Evolutionary conservation across 1,284 basidiomycete genomes (phyloP), one percentile per base, ranked within the genome.

Genomic region (Ustilago loliicola): DNA sequence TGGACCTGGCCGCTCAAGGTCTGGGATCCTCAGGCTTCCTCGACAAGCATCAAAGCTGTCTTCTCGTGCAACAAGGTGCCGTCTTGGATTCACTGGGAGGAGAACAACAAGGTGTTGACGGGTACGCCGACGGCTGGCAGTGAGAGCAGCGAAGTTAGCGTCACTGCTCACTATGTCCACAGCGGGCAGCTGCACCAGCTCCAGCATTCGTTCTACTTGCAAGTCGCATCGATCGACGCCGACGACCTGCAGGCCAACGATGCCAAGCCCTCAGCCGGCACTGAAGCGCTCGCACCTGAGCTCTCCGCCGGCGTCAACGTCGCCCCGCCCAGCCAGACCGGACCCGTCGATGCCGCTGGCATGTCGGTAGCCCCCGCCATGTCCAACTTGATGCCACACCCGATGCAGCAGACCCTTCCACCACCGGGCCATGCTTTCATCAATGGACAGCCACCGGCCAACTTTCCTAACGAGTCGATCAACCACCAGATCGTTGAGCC

Each of bases 1-100:
- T 98, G 95, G 94, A 90, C 91, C 40, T 99, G 96, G 94, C 90
- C 92, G 58, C 94, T 97, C 45, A 92, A 94, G 71, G 92, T 99
- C 56, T 98, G 96, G 95, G 96, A 99, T 88, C 96, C 96, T 9
- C 96, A 98, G 87, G 84, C 80, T 32, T 83, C 86, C 7, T 83
- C 83, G 21, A 78, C 80, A 36, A 83, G 85, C 42, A 86, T 95
- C 80, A 91, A 92, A 65, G 93, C 96, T 34, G 88, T 89, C 29
- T 98, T 93, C 84, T 91, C 88, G 75, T 95, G 93, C 1, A 93
- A 94, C 13, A 89, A 88, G 54, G 89, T 96, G 19, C 95, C 96
- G 0, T 83, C 90, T 1, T 98, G 96, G 96, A 88, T 98, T 29
- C 89, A 89, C 11, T 98, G 95, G 95, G 92, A 93, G 80, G 92